Base-by-base conservation (phyloP, 805 yeast species). In the Yamadazyma endophytica region DNA sequence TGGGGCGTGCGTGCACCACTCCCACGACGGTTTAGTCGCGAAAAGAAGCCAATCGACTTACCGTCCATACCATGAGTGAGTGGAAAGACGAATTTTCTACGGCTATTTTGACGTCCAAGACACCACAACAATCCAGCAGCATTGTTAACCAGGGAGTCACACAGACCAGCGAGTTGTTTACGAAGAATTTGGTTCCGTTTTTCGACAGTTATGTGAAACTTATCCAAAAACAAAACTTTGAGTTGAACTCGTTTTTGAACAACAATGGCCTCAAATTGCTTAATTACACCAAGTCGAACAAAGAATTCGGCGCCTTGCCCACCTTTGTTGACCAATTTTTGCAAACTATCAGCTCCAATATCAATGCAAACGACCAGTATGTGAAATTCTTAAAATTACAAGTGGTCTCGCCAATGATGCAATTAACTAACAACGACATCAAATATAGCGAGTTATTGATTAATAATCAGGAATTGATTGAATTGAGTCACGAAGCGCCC, bases 361-460 rank as follows among this genome's bases (percentile, higher is more conserved):
- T 50, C 31, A 68, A 63, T 38, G 64, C 76, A 21, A 74, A 71
- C 43, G 75, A 75, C 25, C 58, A 68, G 29, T 59, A 74, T 34
- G 58, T 63, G 42, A 56, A 60, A 25, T 56, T 51, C 22, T 58
- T 80, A 52, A 75, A 73, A 24, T 52, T 62, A 30, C 84, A 79
- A 38, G 68, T 79, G 25, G 57, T 79, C 39, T 63, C 64, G 6
- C 82, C 79, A 2, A 61, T 82, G 41, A 65, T 64, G 27, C 65
- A 68, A 17, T 75, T 72, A 39, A 61, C 75, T 21, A 66, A 75
- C 28, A 72, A 68, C 33, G 78, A 79, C 46, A 60, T 62, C 20
- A 65, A 66, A 38, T 77, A 75, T 74, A 58, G 68, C 16, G 82
- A 75, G 48, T 70, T 74, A 47, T 62, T 76, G 49, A 60, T 54